Evolutionary conservation across 208 protist genomes (phyloP), one percentile per base, ranked within the genome.

Genomic region (Strigomonas culicis): DNA sequence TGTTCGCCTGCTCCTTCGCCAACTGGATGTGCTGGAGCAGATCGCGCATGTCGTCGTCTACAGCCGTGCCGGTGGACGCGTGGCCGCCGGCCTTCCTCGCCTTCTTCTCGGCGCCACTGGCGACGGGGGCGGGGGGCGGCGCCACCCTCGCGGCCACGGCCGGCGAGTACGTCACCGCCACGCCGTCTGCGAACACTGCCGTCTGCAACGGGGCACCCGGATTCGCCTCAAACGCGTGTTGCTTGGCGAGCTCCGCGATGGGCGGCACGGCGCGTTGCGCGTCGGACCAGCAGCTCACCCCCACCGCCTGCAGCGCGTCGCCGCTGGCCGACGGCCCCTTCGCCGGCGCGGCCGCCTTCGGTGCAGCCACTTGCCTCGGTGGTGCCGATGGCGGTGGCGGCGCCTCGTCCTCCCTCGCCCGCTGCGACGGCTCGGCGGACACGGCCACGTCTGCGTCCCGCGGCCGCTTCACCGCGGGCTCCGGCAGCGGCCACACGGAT

Each of bases 11-110:
- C 52, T 84, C 72, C 63, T 88, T 89, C 2, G 89, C 89, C 43
- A 88, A 74, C 30, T 84, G 73, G 66, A 95, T 92, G 62, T 95
- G 84, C 70, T 91, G 82, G 27, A 93, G 73, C 25, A 95, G 70
- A 36, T 74, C 82, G 36, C 77, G 67, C 65, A 95, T 86, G 49
- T 92, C 89, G n/a, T 62, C 58, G 56, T 95, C 89, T 44, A 74
- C 68, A 3, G 70, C 68, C 22, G 52, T 66, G 60, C 46, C 44
- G 2, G 66, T 47, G 30, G 50, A 44, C 27, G 65, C 27, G 36
- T 57, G 25, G 58, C 58, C 59, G 34, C 70, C 65, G 34, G 58
- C 22, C 17, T 50, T 27, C 27, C 60, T 68, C 17, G 64, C 60
- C 69, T 64, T 80, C 59, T 72, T 74, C 68, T 79, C 67, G 66